Evolutionary conservation across 805 yeast species (phyloP), one percentile per base, ranked within the genome.

Genomic region (Candida andamanensis): DNA sequence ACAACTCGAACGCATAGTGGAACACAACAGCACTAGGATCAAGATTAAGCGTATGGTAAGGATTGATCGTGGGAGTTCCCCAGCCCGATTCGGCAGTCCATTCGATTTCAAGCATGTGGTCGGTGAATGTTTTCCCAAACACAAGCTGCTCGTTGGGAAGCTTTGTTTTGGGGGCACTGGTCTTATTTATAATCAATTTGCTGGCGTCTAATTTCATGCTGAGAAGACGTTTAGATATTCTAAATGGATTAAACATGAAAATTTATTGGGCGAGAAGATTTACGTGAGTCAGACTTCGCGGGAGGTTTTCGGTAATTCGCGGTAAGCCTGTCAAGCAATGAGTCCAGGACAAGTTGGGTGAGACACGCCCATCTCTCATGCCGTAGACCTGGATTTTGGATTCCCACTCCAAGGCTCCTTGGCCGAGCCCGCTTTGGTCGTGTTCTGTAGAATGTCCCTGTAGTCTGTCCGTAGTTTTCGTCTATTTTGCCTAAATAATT

Each of bases 1-100:
- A 92, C 39, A 90, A 74, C 60, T 86, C 95, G 53, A 92, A 90
- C 4, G 95, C 90, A 52, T 90, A 90, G 68, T 90, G 98, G 65
- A 90, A 78, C 20, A 89, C 97, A 56, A 84, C 76, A 13, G 92
- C 65, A 14, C 95, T 79, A 17, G 98, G 98, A 52, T 89, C 96
- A 37, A 90, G 59, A 12, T 68, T 49, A 33, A 90, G 63, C 30
- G 76, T 76, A 32, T 80, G 89, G 56, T 85, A 87, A 15, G 97
- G 97, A 44, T 75, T 74, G 57, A 90, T 89, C 54, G 74, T 75
- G 27, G 98, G 97, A n/a, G 74, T 60, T 8, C 67, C 81, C 98
- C 98, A 90, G 30, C 97, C 97, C 3, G 61, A 52, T 34, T 69
- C 67, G 18, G 67, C 66, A 37, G 76, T 74, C 95, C 97, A 92